A percentile compares a stretch with the other conserved stretches of the same genome.
phyloP scores from a whole-genome alignment of 768 basidiomycete genomes.

The Suillus subaureus region DNA sequence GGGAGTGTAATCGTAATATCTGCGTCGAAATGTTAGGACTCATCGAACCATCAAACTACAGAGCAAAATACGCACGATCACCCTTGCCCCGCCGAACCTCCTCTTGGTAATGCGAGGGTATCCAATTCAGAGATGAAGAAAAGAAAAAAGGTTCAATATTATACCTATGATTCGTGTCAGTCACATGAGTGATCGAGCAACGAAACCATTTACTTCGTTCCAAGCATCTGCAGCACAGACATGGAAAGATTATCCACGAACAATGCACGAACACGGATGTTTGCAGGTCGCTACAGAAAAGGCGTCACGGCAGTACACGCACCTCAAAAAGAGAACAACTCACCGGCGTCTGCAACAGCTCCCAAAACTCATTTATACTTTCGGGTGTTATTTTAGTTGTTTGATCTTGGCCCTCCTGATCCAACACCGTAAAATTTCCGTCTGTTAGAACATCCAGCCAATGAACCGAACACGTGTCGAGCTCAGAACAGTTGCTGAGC shows the following conservation, averaged over 20 bases:
- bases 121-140: slow-evolving; percentile 44
- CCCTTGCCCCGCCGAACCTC: slow-evolving; percentile 24
- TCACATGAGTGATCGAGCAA: background rate
- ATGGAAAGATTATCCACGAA: slow-evolving; percentile 40
- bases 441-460: slow-evolving; percentile 21
- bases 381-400: slow-evolving; percentile 23
- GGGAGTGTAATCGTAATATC: slow-evolving; percentile 47
- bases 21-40: slow-evolving; percentile 18
- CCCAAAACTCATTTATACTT: slow-evolving; percentile 27
- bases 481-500: slow-evolving; percentile 17
- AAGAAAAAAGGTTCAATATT: slow-evolving; percentile 48
- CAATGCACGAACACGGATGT: slow-evolving; percentile 34
- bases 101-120: slow-evolving; percentile 46
- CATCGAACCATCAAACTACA: background rate
- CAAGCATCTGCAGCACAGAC: slow-evolving; percentile 38
- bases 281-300: slow-evolving; percentile 20
- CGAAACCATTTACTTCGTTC: slow-evolving; percentile 32
- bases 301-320: slow-evolving; percentile 1
- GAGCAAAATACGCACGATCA: slow-evolving; percentile 38
- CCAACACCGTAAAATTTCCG: slow-evolving; percentile 23
- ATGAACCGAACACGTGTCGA: slow-evolving; percentile 22
- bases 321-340: slow-evolving; percentile 1
- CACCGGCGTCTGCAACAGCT: slow-evolving; percentile 29
- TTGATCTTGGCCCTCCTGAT: background rate
- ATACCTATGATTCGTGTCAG: slow-evolving; percentile 32